These are phyloP conservation scores for Alternaria novae-zelandiae DNA, from an alignment of 2,329 filamentous ascomycete genomes.

Conservation along the genomic window DNA sequence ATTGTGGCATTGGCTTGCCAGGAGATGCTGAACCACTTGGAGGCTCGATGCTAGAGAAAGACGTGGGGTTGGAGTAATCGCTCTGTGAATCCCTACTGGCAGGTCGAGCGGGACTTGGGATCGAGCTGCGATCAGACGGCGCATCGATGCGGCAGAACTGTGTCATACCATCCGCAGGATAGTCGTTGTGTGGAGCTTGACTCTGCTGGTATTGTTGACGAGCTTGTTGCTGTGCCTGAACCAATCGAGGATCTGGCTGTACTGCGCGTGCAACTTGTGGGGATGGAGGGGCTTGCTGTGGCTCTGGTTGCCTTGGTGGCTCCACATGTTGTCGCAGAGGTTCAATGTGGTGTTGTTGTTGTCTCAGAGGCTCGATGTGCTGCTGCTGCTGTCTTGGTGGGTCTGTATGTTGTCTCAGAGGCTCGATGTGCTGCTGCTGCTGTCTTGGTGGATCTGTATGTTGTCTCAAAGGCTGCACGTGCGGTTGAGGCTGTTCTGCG, in stretches of 20 bases:
- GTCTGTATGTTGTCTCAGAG: slow-evolving; percentile 1
- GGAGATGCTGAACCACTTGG: slow-evolving; percentile 77
- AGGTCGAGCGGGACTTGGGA: slow-evolving; percentile 72
- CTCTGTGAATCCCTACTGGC: slow-evolving; percentile 88
- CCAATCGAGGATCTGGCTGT: slow-evolving; percentile 45
- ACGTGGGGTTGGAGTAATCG: slow-evolving; percentile 88
- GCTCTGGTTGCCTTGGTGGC: slow-evolving; percentile 8
- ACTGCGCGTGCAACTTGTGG: slow-evolving; percentile 22
- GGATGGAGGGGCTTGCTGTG: slow-evolving; percentile 9
- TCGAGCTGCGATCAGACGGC: slow-evolving; percentile 72
- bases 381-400: slow-evolving; percentile 7
- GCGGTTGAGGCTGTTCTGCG: background rate
- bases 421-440: slow-evolving; percentile 3
- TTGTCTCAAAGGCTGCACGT: slow-evolving; percentile 9
- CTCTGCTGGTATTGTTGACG: slow-evolving; percentile 51
- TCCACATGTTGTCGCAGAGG: slow-evolving; percentile 5
- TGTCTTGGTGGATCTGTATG: slow-evolving; percentile 6
- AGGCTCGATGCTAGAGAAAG: slow-evolving; percentile 84
- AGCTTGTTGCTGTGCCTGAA: slow-evolving; percentile 47
- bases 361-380: slow-evolving; percentile 3
- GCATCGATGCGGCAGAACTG: slow-evolving; percentile 87
- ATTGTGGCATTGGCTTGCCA: slow-evolving; percentile 60
- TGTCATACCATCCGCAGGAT: slow-evolving; percentile 94
- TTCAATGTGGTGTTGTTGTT: slow-evolving; percentile 8
- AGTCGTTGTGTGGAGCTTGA: slow-evolving; percentile 89